Base-by-base conservation (phyloP, 371 early-diverging fungal species). In the Entomophthora muscae region DNA sequence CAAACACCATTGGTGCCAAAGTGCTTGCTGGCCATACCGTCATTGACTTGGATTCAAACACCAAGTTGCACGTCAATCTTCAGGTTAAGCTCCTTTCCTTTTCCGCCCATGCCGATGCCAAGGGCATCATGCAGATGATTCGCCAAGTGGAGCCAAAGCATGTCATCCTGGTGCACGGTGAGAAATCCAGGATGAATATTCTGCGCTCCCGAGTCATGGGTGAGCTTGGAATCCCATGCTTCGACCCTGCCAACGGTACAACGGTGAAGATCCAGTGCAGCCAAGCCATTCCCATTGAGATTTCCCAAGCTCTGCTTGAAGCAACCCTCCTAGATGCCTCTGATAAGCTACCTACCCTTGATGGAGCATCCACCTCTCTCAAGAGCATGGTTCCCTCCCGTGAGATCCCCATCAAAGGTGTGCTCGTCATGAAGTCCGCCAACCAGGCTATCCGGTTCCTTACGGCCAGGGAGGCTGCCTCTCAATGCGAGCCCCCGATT, bases 91-190 rank as follows among this genome's bases (percentile, higher is more conserved):
- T 97, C 70, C 72, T 99, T 22, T 94, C 95, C 1, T 99, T 99
- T 72, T 93, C 94, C 68, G 99, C 98, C 0, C 99, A 99, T 61
- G 98, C 99, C 0, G 99, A 99, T 72, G 90, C 94, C 2, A 92
- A 93, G 72, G 99, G 99, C 7, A 98, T 99, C 64, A 79, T 98
- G 84, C 90, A 93, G 73, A 75, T 99, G 31, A 90, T 99, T 60
- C 81, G 86, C 0, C 92, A 93, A 73, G 92, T 91, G 33, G 82
- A 84, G 53, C 95, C 99, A 7, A 78, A 83, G 28, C 90, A 98
- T 74, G 96, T 99, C 0, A 88, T 99, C 29, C 75, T 99, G n/a
- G 99, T 99, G 0, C 99, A 99, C 68, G 99, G 99, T 1, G 99
- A 98, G 68, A 86, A 85, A 70, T 72, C 73, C 7, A 86, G 90